phyloP scores from a whole-genome alignment of 2,329 filamentous ascomycete species.

The Botryotinia calthae region DNA sequence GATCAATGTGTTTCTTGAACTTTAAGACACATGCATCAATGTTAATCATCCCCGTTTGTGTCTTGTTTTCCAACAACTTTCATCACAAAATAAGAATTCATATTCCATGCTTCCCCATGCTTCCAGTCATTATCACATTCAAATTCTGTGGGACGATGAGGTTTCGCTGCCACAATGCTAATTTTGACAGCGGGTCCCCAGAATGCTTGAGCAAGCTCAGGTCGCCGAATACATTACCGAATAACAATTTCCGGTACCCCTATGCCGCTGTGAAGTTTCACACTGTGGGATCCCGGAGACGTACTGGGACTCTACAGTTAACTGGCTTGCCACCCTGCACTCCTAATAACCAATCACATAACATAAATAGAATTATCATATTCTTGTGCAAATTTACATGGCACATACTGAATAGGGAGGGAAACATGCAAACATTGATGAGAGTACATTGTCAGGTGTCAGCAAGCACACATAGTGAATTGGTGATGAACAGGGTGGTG shows the following conservation, averaged over 20 bases:
- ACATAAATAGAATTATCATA: not conserved
- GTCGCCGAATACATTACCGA: conserved; percentile 15
- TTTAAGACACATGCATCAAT: not conserved
- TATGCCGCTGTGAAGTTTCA: conserved; percentile 17
- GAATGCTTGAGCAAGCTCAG: conserved; percentile 1
- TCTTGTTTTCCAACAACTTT: not conserved
- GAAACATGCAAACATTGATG: not conserved
- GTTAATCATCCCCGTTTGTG: not conserved
- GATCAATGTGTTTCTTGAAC: not conserved
- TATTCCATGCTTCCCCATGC: not conserved
- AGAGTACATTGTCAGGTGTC: not conserved
- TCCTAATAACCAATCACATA: not conserved
- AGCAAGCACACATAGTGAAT: not conserved
- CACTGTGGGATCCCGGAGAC: not conserved
- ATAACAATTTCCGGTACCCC: not conserved
- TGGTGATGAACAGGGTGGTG: not conserved
- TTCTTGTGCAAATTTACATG: not conserved
- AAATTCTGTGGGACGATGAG: not conserved
- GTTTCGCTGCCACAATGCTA: not conserved
- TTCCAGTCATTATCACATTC: not conserved
- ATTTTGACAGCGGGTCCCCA: conserved; percentile 3
- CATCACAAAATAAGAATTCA: not conserved
- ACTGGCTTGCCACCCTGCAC: conserved; percentile 8
- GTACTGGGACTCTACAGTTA: conserved; percentile 4
- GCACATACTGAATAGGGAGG: not conserved